Conservation (phyloP, 768 basidiomycete genomes). For the Lyophyllum semitale region DNA sequence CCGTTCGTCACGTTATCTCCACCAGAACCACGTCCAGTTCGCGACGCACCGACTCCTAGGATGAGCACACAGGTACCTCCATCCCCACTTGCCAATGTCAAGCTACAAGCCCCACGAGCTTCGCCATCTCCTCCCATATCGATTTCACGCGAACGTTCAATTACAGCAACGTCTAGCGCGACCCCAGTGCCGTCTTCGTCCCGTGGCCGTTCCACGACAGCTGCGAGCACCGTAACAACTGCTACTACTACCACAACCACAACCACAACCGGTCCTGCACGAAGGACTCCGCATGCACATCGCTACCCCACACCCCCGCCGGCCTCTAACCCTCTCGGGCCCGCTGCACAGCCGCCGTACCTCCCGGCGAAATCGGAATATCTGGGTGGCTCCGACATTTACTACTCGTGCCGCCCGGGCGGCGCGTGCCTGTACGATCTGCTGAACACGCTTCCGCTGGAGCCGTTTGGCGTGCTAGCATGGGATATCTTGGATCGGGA, state of each 20-base stretch:
- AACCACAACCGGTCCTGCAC: slow-evolving; percentile 8
- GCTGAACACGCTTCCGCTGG: slow-evolving; percentile 57
- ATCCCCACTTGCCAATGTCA: not conserved
- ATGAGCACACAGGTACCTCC: not conserved
- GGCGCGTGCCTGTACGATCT: slow-evolving; percentile 70
- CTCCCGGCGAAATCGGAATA: slow-evolving; percentile 50
- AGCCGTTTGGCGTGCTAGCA: slow-evolving; percentile 62
- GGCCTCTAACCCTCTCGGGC: slow-evolving; percentile 45
- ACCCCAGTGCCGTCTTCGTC: slow-evolving; percentile 8
- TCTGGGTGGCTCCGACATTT: slow-evolving; percentile 46
- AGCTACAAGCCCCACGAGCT: not conserved
- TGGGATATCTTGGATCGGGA: slow-evolving; percentile 75
- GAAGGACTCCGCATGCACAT: slow-evolving; percentile 7
- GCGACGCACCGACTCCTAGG: not conserved
- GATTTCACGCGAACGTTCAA: slow-evolving; percentile 9
- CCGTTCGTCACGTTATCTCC: slow-evolving; percentile 16
- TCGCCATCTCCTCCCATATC: slow-evolving; percentile 4
- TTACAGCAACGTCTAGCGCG: slow-evolving; percentile 5
- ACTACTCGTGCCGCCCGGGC: slow-evolving; percentile 65
- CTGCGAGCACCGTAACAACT: slow-evolving; percentile 1
- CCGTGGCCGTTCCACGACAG: slow-evolving; percentile 15
- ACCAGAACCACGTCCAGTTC: not conserved
- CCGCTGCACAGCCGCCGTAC: slow-evolving; percentile 52
- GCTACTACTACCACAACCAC: slow-evolving; percentile 10
- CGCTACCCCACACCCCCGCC: slow-evolving; percentile 44